A percentile compares a stretch with the other conserved stretches of the same genome.
These are phyloP conservation scores for Pontederia paniculata DNA, from an alignment of 176 grass and related monocot species.

Conservation along the genomic window DNA sequence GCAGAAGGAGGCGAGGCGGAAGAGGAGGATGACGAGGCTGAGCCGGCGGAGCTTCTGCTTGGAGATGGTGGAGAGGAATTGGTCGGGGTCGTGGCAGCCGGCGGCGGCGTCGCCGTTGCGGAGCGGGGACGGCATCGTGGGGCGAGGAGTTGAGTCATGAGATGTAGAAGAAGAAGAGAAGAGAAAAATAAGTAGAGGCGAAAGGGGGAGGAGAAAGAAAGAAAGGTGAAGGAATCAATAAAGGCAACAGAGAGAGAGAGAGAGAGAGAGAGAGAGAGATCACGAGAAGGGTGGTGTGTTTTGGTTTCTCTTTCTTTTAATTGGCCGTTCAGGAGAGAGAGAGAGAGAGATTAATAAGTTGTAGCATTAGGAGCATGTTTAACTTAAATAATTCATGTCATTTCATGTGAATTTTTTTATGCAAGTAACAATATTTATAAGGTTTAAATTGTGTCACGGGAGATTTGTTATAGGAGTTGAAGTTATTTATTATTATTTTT, in stretches of 20 bases:
- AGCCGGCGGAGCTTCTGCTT: background rate
- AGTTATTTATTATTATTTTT: too few relatives aligned
- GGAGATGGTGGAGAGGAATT: background rate
- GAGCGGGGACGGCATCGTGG: background rate
- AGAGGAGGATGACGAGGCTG: background rate
- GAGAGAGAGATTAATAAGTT: too few relatives aligned
- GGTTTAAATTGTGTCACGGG: too few relatives aligned
- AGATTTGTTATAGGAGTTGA: too few relatives aligned
- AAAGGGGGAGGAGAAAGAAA: background rate
- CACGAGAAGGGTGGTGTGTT: too few relatives aligned
- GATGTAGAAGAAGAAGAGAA: background rate
- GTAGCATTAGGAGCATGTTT: too few relatives aligned
- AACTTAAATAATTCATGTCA: too few relatives aligned
- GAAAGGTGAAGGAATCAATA: background rate
- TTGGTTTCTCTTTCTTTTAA: too few relatives aligned
- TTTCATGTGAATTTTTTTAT: too few relatives aligned
- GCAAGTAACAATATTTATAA: too few relatives aligned
- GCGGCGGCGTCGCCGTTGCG: slow-evolving; percentile 2
- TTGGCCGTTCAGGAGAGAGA: too few relatives aligned
- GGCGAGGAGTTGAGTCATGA: background rate
- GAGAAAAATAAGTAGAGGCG: background rate
- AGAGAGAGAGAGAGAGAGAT: too few relatives aligned
- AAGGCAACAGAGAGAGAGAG: background rate
- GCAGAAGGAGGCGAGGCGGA: slow-evolving; percentile 17
- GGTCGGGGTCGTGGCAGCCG: background rate